Conservation (phyloP, 2,329 filamentous ascomycete genomes). For the Hirsutella minnesotensis region DNA sequence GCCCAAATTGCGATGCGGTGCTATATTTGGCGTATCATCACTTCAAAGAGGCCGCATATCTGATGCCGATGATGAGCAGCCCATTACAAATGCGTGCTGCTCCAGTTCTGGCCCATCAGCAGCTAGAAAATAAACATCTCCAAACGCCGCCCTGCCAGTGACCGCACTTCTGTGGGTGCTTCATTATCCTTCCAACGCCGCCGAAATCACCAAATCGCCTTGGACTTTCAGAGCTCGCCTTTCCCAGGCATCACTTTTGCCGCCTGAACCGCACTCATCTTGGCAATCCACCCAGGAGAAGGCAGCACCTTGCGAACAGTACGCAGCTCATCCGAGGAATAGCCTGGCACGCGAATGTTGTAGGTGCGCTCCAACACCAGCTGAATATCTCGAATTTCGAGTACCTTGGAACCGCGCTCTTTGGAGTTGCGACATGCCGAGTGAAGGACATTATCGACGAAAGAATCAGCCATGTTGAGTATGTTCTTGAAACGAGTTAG, state of each 20-base stretch:
- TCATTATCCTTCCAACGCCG: no score
- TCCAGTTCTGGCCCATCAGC: no score
- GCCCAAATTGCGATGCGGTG: no score
- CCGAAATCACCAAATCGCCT: no score
- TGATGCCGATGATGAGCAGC: no score
- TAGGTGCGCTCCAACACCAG: constrained; percentile 74
- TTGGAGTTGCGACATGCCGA: constrained; percentile 86
- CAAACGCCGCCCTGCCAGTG: no score
- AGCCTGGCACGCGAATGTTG: constrained; percentile 88
- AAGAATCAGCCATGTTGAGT: constrained; percentile 81
- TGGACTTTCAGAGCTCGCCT: constrained; percentile 24
- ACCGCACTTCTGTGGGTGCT: no score
- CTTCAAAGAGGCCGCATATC: no score
- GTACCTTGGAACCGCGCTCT: constrained; percentile 76
- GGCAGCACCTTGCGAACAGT: constrained; percentile 92
- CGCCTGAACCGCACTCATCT: constrained; percentile 93
- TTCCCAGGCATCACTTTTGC: constrained; percentile 68
- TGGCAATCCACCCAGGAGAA: constrained; percentile 78
- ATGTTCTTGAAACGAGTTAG: constrained; percentile 50
- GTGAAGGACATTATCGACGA: constrained; percentile 83
- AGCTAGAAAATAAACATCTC: no score
- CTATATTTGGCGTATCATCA: no score
- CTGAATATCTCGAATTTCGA: constrained; percentile 81
- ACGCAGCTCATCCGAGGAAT: constrained; percentile 85
- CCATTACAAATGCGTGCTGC: no score